Conservation (phyloP, 495 filamentous ascomycete species). For the Trichocladium antarcticum region DNA sequence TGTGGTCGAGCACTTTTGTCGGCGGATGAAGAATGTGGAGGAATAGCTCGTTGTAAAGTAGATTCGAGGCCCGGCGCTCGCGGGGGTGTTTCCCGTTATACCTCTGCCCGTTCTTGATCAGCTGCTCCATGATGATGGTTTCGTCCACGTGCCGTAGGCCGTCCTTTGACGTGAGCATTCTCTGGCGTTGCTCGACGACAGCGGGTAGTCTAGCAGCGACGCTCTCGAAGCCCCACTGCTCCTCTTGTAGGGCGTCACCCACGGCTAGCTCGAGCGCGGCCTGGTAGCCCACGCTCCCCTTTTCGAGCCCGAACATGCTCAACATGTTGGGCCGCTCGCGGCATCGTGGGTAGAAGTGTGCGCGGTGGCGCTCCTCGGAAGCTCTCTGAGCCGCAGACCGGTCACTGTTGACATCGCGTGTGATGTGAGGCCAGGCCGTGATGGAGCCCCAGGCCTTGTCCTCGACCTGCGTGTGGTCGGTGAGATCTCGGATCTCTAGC, state of each 20-base stretch:
- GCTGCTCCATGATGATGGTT: slow-evolving; percentile 39
- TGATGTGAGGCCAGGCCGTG: slow-evolving; percentile 43
- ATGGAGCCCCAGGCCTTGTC: slow-evolving; percentile 45
- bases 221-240: slow-evolving; percentile 40
- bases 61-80: slow-evolving; percentile 31
- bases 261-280: slow-evolving; percentile 59
- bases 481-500: slow-evolving; percentile 48
- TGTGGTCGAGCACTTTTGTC: slow-evolving; percentile 44
- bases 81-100: slow-evolving; percentile 34
- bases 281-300: slow-evolving; percentile 63
- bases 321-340: slow-evolving; percentile 63
- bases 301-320: slow-evolving; percentile 58
- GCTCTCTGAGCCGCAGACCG: slow-evolving; percentile 26
- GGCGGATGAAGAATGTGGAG: slow-evolving; percentile 47
- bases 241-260: slow-evolving; percentile 48
- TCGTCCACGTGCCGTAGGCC: slow-evolving; percentile 44
- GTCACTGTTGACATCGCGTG: slow-evolving; percentile 32
- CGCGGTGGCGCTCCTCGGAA: slow-evolving; percentile 33
- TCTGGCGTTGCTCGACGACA: slow-evolving; percentile 39
- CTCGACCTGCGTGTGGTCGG: slow-evolving; percentile 48
- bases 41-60: slow-evolving; percentile 51
- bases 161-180: slow-evolving; percentile 39
- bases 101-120: slow-evolving; percentile 37
- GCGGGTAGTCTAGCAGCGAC: slow-evolving; percentile 31
- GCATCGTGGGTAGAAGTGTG: slow-evolving; percentile 48